Base-by-base conservation (phyloP, 495 filamentous ascomycete species). In the Podospora pseudoanserina region DNA sequence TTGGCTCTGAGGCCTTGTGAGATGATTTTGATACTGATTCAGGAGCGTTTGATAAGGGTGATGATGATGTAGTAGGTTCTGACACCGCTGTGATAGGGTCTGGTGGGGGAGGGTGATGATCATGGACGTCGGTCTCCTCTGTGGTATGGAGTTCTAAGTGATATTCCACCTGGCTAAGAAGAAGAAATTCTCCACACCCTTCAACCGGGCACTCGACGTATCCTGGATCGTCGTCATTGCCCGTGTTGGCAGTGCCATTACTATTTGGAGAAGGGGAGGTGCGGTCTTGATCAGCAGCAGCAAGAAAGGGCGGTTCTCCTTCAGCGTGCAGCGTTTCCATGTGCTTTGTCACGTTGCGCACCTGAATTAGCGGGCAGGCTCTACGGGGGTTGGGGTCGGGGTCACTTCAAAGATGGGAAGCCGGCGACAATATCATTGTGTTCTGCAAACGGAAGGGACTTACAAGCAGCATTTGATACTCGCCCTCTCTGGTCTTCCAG, bases 101-200 rank as follows among this genome's bases (percentile, higher is more conserved):
- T 15, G 26, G 34, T 20, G 68, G 20, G 5, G 39, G 11, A 11
- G 15, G 4, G 63, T 27, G 3, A 39, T 62, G 84, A 20, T 27
- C 18, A 49, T 62, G 84, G 20, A 85, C 86, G 63, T 84, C 78
- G 15, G 79, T 78, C 73, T 92, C 91, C 39, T 86, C 84, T 1
- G 23, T 2, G 53, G 79, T 74, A 77, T 97, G 93, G 61, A 93
- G 79, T 74, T 93, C 90, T 53, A 93, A 77, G 75, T 96, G 93
- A 44, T 83, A 86, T 27, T 90, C 85, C 44, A 95, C 76, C 68
- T 92, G 87, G 2, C 78, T 73, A 16, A 85, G 75, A 32, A 85
- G 78, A 58, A 94, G 77, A 19, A 82, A 75, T 72, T 96, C 91
- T 23, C 89, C 90, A 76, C 92, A 96, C n/a, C 85, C 86, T 15